A percentile compares a stretch with the other conserved stretches of the same genome.
Evolutionary conservation across 345 rosid genomes (phyloP).

Genomic region (Capsella bursapastoris): DNA sequence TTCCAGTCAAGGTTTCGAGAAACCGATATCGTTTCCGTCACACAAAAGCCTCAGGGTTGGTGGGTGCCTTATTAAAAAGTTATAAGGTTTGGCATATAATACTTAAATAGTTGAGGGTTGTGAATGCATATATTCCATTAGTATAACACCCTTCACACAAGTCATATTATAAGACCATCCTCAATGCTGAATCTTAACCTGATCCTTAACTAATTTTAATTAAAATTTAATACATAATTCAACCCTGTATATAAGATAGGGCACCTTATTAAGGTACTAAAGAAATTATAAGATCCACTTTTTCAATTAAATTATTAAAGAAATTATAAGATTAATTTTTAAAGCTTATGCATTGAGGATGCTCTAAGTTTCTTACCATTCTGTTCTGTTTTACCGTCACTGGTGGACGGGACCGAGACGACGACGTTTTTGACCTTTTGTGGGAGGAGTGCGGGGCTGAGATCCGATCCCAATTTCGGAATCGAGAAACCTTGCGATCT

Average conservation of each 20-base stretch:
- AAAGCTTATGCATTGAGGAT: too few species aligned
- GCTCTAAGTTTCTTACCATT: not conserved
- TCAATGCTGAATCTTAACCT: too few species aligned
- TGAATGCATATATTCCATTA: not conserved
- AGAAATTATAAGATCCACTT: too few species aligned
- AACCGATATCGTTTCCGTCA: not conserved
- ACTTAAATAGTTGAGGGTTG: not conserved
- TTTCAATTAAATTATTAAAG: too few species aligned
- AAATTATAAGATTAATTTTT: too few species aligned
- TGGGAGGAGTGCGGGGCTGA: not conserved
- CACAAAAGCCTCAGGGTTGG: not conserved
- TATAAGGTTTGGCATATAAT: not conserved
- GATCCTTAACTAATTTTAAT: too few species aligned
- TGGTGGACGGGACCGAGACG: slow-evolving; percentile 5
- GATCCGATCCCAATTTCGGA: slow-evolving; percentile 19
- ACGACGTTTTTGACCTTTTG: slow-evolving; percentile 11
- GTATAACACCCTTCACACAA: not conserved
- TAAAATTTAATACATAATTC: too few species aligned
- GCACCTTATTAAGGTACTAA: too few species aligned
- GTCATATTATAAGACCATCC: too few species aligned
- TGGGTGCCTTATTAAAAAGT: not conserved
- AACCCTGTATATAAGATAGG: too few species aligned
- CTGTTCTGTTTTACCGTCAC: not conserved
- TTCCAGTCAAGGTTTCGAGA: not conserved
- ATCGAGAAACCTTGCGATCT: not conserved